Evolutionary conservation across 1,284 basidiomycete species (phyloP), one percentile per base, ranked within the genome.

Genomic region (Vanrija pseudolonga): DNA sequence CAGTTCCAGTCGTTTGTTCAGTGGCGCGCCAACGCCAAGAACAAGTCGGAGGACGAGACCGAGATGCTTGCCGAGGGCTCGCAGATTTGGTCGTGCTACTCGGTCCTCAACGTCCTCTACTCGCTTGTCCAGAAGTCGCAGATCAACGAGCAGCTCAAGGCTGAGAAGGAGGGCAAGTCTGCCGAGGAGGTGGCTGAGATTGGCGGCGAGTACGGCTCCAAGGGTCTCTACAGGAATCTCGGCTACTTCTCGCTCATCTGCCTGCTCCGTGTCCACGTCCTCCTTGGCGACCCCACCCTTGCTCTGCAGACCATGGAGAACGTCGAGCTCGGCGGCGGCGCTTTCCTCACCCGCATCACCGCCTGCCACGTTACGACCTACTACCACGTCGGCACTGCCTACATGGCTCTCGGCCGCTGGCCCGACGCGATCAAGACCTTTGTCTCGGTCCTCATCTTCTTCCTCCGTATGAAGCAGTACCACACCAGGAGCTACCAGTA

Each of bases 241-340:
- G 95, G 95, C 22, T 96, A 97, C 80, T 98, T 98, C 79, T 93
- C 90, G 66, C 84, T 98, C 67, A 89, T 98, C 67, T 95, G 94
- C 47, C 84, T 98, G 24, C 81, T 98, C 38, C 89, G 95, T 22
- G 95, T 98, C 0, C 95, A 98, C 76, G 90, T 93, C 52, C 83
- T 98, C 17, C 84, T 98, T 22, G 95, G 95, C 41, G 95, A 98
- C 78, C 97, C 94, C 74, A 98, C 81, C 14, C 68, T 74, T 42
- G 95, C 91, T 0, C 81, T 98, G 59, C 95, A 97, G 76, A 88
- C 96, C 55, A 88, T 98, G 84, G 91, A 97, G 73, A 86, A 89
- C 66, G 87, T 96, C 52, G 89, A 96, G 73, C 82, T 97, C 43
- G 88, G 85, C 70, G 87, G 89, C 79, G 64, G 62, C 37, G 86